Evolutionary conservation across 2,329 filamentous ascomycete genomes (phyloP).

Genomic region (Colletotrichum destructivum): DNA sequence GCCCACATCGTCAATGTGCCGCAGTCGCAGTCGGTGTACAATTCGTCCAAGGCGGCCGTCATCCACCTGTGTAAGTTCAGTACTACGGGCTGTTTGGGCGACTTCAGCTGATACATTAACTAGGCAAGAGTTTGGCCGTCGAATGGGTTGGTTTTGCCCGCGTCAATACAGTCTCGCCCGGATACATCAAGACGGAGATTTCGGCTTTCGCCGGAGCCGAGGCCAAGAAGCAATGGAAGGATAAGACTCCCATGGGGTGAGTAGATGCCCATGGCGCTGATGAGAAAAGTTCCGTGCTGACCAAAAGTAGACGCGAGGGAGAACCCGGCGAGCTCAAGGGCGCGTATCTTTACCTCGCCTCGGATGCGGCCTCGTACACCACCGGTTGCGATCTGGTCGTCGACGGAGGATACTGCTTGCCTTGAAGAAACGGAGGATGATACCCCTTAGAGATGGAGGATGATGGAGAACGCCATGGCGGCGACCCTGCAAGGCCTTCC

Average conservation of each 20-base stretch:
- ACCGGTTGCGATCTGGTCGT: conserved; percentile 82
- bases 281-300: conserved; percentile 36
- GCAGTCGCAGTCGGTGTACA: conserved; percentile 82
- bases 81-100: conserved; percentile 5
- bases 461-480: conserved; percentile 3
- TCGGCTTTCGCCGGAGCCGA: conserved; percentile 75
- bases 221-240: conserved; percentile 80
- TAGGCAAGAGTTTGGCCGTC: conserved; percentile 79
- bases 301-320: conserved; percentile 73
- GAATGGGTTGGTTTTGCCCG: conserved; percentile 85
- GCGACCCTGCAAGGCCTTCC: not conserved
- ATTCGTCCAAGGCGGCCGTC: conserved; percentile 78
- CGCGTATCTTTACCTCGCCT: conserved; percentile 85
- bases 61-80: conserved; percentile 70
- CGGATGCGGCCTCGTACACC: conserved; percentile 86
- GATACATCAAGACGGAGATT: conserved; percentile 83
- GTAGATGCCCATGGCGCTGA: conserved; percentile 44
- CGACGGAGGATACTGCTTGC: conserved; percentile 79
- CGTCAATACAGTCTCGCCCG: conserved; percentile 80
- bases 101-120: conserved; percentile 14
- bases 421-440: conserved; percentile 51
- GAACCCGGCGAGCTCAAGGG: conserved; percentile 84
- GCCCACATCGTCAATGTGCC: conserved; percentile 85
- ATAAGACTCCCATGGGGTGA: conserved; percentile 84
- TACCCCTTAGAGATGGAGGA: conserved; percentile 1